phyloP scores from a whole-genome alignment of 345 rosid genomes.

The Hypericum androsaemum region DNA sequence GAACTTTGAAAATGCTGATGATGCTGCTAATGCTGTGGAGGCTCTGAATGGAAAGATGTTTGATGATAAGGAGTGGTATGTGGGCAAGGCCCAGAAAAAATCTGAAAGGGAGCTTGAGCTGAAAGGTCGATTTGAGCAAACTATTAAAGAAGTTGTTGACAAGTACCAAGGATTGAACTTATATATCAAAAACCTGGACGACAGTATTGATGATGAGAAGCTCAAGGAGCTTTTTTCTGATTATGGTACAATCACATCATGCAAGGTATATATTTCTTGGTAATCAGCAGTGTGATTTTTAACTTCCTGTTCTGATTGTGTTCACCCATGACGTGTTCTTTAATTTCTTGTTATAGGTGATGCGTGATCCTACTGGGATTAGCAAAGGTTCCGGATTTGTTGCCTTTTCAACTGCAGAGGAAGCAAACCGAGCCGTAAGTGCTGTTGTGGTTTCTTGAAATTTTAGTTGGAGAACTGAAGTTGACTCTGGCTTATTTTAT shows the following conservation, averaged over 20 bases:
- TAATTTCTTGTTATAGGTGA: constrained; percentile 5
- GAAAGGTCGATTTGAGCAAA: constrained; percentile 17
- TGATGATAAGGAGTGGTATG: constrained; percentile 19
- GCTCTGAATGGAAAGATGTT: constrained; percentile 17
- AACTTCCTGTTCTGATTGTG: background rate
- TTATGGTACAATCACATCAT: constrained; percentile 19
- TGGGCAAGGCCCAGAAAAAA: constrained; percentile 23
- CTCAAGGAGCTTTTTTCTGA: constrained; percentile 19
- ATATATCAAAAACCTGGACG: constrained; percentile 20
- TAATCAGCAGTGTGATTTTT: background rate
- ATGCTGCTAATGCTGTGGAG: constrained; percentile 19
- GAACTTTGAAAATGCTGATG: constrained; percentile 20
- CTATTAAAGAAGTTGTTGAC: constrained; percentile 10
- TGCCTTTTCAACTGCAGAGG: constrained; percentile 20
- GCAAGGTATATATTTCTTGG: constrained; percentile 15
- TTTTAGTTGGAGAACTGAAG: background rate
- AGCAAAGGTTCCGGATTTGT: constrained; percentile 24
- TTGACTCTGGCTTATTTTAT: background rate
- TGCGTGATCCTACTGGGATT: constrained; percentile 17
- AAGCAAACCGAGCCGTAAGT: constrained; percentile 21
- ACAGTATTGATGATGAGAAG: constrained; percentile 16
- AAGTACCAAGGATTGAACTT: constrained; percentile 15
- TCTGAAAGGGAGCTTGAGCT: constrained; percentile 18
- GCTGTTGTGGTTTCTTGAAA: background rate
- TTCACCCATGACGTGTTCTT: background rate